Conservation (phyloP, 2,329 filamentous ascomycete genomes). For the Fusarium sp. region DNA sequence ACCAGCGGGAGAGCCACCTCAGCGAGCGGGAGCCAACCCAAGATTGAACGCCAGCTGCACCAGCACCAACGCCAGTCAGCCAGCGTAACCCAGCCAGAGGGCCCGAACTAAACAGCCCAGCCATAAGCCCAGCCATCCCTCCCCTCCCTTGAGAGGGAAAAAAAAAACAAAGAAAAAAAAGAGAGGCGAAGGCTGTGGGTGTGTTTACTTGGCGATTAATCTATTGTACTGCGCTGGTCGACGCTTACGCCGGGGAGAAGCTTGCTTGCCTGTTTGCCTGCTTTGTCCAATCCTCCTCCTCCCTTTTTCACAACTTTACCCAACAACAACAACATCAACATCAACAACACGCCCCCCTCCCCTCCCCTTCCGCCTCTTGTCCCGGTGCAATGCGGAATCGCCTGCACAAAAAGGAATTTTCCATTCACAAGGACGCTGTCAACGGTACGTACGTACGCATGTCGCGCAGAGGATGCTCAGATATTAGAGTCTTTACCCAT, state of each 20-base stretch:
- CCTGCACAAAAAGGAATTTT: slow-evolving; percentile 50
- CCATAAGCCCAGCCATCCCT: slow-evolving; percentile 26
- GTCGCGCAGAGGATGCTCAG: neutral
- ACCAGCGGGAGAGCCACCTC: slow-evolving; percentile 18
- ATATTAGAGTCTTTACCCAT: neutral
- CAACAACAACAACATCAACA: slow-evolving; percentile 13
- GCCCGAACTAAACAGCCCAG: slow-evolving; percentile 2
- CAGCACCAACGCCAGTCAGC: slow-evolving; percentile 7
- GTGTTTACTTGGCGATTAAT: slow-evolving; percentile 22
- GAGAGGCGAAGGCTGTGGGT: slow-evolving; percentile 3
- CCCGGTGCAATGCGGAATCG: slow-evolving; percentile 48
- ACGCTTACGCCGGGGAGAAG: neutral
- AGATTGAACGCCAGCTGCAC: neutral
- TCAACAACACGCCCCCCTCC: slow-evolving; percentile 12
- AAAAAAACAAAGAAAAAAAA: neutral
- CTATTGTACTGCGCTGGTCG: slow-evolving; percentile 6
- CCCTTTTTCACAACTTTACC: slow-evolving; percentile 14
- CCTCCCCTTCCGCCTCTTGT: neutral
- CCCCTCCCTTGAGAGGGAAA: slow-evolving; percentile 21
- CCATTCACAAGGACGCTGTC: slow-evolving; percentile 50
- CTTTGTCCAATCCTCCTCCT: slow-evolving; percentile 2
- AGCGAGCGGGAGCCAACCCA: slow-evolving; percentile 23
- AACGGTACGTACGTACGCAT: slow-evolving; percentile 37
- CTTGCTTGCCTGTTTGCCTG: slow-evolving; percentile 12
- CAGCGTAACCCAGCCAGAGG: neutral